Conservation (phyloP, 345 rosid species). For the Citrus trifoliata region DNA sequence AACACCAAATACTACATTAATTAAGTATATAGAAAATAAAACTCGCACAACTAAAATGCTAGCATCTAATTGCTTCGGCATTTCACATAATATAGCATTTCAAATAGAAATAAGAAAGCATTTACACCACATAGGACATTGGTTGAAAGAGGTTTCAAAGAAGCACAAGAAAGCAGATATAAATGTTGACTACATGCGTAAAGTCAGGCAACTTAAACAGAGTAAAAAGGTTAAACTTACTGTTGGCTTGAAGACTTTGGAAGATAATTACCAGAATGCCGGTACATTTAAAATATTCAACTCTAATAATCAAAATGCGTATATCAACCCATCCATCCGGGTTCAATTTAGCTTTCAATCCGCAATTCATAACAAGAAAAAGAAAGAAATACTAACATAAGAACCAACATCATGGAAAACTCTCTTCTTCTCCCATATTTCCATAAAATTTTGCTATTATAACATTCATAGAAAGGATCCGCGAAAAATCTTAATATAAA, state of each 20-base stretch:
- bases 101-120: too few species aligned
- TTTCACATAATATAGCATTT: too few species aligned
- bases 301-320: neutral
- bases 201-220: neutral
- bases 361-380: neutral
- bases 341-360: neutral
- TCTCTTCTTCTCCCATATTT: too few species aligned
- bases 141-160: neutral
- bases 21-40: neutral
- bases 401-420: neutral
- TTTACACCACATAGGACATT: neutral
- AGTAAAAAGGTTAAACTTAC: neutral
- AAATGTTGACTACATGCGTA: neutral
- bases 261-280: too few species aligned
- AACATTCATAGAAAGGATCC: too few species aligned
- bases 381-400: too few species aligned
- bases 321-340: too few species aligned
- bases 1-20: neutral
- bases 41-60: neutral
- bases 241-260: neutral
- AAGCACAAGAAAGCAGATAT: neutral
- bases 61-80: neutral
- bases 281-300: neutral
- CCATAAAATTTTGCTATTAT: too few species aligned
- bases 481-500: too few species aligned